Evolutionary conservation across 352 stramenopile species (phyloP).

Genomic region (Phytophthora cryptogea): DNA sequence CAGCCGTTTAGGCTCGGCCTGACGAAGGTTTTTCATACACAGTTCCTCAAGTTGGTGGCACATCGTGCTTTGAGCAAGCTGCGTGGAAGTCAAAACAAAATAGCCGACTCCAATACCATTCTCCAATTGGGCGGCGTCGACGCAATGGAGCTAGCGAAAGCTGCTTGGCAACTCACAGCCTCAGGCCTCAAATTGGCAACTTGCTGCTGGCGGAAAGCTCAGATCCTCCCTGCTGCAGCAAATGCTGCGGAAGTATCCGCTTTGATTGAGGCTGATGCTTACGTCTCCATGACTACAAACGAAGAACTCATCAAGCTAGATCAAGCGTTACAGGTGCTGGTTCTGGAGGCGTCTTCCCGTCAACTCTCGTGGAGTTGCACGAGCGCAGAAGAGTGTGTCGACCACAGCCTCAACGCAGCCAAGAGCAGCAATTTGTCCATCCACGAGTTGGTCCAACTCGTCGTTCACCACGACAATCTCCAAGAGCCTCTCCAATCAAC

Average conservation of each 20-base stretch:
- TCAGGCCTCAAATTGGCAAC: slow-evolving; percentile 3
- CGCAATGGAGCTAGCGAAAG: slow-evolving; percentile 16
- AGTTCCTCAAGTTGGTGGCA: slow-evolving; percentile 15
- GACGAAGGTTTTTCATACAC: slow-evolving; percentile 20
- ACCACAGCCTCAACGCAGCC: neutral
- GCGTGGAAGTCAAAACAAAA: neutral
- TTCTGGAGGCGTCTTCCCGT: neutral
- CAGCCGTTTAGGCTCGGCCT: slow-evolving; percentile 20
- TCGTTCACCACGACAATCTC: neutral
- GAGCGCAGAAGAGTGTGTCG: slow-evolving; percentile 5
- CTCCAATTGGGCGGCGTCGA: slow-evolving; percentile 13
- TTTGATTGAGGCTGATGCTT: neutral
- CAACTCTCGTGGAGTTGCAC: slow-evolving; percentile 1
- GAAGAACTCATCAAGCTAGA: slow-evolving; percentile 4
- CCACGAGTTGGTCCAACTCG: slow-evolving; percentile 23
- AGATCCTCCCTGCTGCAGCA: slow-evolving; percentile 11
- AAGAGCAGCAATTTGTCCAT: slow-evolving; percentile 3
- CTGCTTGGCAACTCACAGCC: slow-evolving; percentile 19
- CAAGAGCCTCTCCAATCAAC: neutral
- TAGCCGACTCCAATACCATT: neutral
- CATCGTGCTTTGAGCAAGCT: slow-evolving; percentile 16
- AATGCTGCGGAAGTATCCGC: neutral
- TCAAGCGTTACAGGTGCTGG: slow-evolving; percentile 9
- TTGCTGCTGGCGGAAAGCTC: slow-evolving; percentile 19
- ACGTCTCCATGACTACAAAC: slow-evolving; percentile 1